phyloP scores from a whole-genome alignment of 495 filamentous ascomycete genomes.

The Diplogelasinospora grovesii region DNA sequence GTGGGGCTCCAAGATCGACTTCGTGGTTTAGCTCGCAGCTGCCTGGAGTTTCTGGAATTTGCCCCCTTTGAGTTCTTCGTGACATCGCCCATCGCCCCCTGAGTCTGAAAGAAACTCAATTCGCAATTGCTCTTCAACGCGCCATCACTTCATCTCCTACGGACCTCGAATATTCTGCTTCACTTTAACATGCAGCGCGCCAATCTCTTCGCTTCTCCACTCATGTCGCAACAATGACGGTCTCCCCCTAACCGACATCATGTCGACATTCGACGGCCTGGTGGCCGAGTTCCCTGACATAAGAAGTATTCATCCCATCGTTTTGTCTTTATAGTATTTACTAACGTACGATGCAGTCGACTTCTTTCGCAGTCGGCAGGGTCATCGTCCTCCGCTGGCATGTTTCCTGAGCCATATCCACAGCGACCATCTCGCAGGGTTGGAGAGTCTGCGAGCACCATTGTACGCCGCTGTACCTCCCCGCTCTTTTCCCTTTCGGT shows the following conservation, averaged over 20 bases:
- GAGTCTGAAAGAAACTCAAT: too few species aligned
- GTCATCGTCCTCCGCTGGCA: conserved; percentile 58
- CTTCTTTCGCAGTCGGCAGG: conserved; percentile 63
- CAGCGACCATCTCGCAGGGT: conserved; percentile 79
- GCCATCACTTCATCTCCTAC: too few species aligned
- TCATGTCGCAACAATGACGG: too few species aligned
- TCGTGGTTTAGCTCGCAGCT: too few species aligned
- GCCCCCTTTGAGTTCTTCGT: too few species aligned
- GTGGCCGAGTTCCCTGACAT: conserved; percentile 62
- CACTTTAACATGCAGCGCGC: too few species aligned
- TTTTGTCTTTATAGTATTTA: not conserved
- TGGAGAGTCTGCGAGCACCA: conserved; percentile 67
- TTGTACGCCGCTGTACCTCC: conserved; percentile 58
- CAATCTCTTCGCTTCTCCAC: too few species aligned
- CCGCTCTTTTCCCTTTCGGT: not conserved
- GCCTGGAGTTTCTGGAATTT: too few species aligned
- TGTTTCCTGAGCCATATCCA: conserved; percentile 94
- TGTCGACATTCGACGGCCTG: conserved; percentile 35
- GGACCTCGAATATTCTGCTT: too few species aligned
- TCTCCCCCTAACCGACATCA: conserved; percentile 4
- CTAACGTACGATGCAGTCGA: conserved; percentile 52
- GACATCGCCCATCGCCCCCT: too few species aligned
- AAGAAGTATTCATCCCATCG: conserved; percentile 35
- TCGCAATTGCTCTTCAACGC: too few species aligned
- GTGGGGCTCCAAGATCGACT: too few species aligned